Percentiles rank a stretch among this genome's conserved stretches.
Evolutionary conservation across 2,329 filamentous ascomycete genomes (phyloP).

Genomic region (Pyrenophora tritici-repentis): DNA sequence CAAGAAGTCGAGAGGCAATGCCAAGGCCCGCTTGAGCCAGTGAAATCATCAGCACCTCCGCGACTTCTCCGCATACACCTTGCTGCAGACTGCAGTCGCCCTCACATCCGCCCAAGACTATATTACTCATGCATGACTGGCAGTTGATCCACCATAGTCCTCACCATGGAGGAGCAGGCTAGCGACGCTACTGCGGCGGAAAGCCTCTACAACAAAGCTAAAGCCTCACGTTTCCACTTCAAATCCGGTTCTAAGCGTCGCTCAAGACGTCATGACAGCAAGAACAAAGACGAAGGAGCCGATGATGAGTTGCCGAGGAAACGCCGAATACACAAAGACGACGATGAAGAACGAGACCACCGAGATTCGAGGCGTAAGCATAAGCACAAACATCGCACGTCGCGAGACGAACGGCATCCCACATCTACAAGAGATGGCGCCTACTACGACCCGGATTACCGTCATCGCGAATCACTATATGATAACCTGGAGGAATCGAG

Average conservation of each 20-base stretch:
- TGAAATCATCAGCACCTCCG: constrained; percentile 35
- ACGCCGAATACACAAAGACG: constrained; percentile 15
- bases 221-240: constrained; percentile 48
- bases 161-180: constrained; percentile 38
- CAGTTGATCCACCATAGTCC: constrained; percentile 12
- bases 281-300: constrained; percentile 11
- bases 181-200: constrained; percentile 21
- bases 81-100: constrained; percentile 2
- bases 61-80: constrained; percentile 25
- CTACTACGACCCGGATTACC: constrained; percentile 39
- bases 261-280: constrained; percentile 25
- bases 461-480: constrained; percentile 41
- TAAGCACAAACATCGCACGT: constrained; percentile 24
- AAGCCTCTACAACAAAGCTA: constrained; percentile 32
- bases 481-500: constrained; percentile 40
- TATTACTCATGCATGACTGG: constrained; percentile 24
- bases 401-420: constrained; percentile 24
- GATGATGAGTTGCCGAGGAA: constrained; percentile 19
- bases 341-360: constrained; percentile 8
- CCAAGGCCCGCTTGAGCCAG: constrained; percentile 34
- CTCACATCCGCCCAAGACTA: neutral
- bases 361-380: constrained; percentile 25
- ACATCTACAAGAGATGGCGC: constrained; percentile 36
- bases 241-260: constrained; percentile 37
- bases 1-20: constrained; percentile 11